Base-by-base conservation (phyloP, 345 rosid genomes). In the Camelina laxa region DNA sequence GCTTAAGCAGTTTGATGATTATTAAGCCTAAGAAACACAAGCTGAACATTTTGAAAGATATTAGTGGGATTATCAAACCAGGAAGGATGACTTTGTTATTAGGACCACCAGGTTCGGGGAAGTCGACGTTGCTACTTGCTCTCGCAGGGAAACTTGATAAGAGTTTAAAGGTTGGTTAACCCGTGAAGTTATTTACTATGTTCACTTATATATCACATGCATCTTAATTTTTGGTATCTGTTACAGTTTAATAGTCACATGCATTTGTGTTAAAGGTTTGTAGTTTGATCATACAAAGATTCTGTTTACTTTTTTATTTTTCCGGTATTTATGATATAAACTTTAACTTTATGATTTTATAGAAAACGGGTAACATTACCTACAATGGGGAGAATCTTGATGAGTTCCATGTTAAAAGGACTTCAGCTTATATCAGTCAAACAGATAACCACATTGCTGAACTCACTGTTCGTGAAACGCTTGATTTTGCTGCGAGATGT, bases 81-180 rank as follows among this genome's bases (percentile, higher is more conserved):
- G 88, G 96, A 78, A 91, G 97, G 92, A 93, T 93, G 98, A 89
- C 98, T 6, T 78, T 93, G 80, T 89, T 93, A 30, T 77, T 93
- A 66, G 98, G 97, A 82, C 97, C 98, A 67, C 98, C 98, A 0
- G 96, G 96, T 44, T 89, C 97, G 0, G 98, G 98, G 8, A 91
- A 91, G 81, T 89, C 98, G 24, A 83, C 94, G 19, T 81, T 93
- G 78, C 94, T 93, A 45, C 77, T 80, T 70, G 93, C 96, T 76
- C 92, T 93, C 4, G 84, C 97, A 0, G 98, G 98, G 61, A 93
- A 93, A 72, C 91, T 91, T 73, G 91, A 75, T 66, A 36, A 74
- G 68, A 70, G 63, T 58, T 60, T 93, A 45, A 80, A 89, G 91
- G 98, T 91, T 51, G 49, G 85, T 76, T 75, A 51, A 65, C 15